Evolutionary conservation across 2,329 filamentous ascomycete genomes (phyloP), one percentile per base, ranked within the genome.

Genomic region (Aspergillus texensis): DNA sequence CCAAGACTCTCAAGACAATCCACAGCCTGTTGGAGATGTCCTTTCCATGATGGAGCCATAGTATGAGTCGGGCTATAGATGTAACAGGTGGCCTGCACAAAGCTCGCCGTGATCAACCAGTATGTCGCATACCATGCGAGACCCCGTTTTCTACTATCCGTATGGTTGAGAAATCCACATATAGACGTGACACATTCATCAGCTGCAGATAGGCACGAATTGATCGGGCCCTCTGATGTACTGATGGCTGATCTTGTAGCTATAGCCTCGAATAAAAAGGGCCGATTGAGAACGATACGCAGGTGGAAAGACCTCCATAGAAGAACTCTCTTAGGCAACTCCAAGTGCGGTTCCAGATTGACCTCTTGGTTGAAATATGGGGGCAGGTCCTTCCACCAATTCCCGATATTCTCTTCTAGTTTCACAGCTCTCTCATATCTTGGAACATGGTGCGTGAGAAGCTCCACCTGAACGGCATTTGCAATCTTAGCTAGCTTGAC

Each of bases 111-210:
- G 10, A 71, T 59, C 24, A 70, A 59, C 69, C 69, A 71, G 58
- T 66, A 71, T 10, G 67, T 70, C 2, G 69, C 68, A 58, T 71
- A 71, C 68, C 69, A 71, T 1, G 65, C 65, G 9, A 71, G 60
- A 5, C 68, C 67, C 19, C 69, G 60, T 19, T 57, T 61, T 3
- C 65, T 60, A 43, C 62, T 68, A 41, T 66, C 65, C 2, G 65
- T 70, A 2, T 61, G 66, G 19, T 66, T 60, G 11, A 68, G 64
- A 36, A 70, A 71, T 10, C 58, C 62, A 52, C 62, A 69, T 12
- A 71, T 70, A 1, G 68, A 71, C 1, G 64, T 58, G 6, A 70
- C 68, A 30, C 69, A 70, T 36, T 64, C 66, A n/a, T 68, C 65
- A 16, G 68, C 68, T 12, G 68, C 68, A 9, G 55, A 41, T 8